phyloP scores from a whole-genome alignment of 495 filamentous ascomycete species.

The Podospora comata region DNA sequence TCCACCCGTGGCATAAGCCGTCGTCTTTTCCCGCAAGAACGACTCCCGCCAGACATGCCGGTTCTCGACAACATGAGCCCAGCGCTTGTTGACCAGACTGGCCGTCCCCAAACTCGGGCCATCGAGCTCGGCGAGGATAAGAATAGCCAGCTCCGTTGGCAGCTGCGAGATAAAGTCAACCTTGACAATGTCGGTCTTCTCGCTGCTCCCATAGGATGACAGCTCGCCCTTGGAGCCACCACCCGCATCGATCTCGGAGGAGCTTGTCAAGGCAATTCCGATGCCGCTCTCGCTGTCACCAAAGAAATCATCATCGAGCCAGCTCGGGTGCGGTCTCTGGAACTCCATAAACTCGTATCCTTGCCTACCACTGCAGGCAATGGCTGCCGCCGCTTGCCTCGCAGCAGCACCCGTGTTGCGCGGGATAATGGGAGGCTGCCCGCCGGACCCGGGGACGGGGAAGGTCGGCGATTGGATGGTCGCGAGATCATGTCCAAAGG shows the following conservation, averaged over 20 bases:
- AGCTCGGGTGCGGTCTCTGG: slow-evolving; percentile 29
- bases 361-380: slow-evolving; percentile 48
- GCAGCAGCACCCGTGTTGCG: slow-evolving; percentile 61
- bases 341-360: slow-evolving; percentile 55
- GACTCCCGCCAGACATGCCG: slow-evolving; percentile 74
- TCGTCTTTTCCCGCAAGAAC: slow-evolving; percentile 64
- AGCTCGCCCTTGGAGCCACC: slow-evolving; percentile 30
- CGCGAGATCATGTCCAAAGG: slow-evolving; percentile 32
- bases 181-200: slow-evolving; percentile 37
- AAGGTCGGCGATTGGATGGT: slow-evolving; percentile 37
- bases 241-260: slow-evolving; percentile 42
- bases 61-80: slow-evolving; percentile 60
- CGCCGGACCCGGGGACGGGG: slow-evolving; percentile 48
- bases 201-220: slow-evolving; percentile 35
- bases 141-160: slow-evolving; percentile 68
- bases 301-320: slow-evolving; percentile 38
- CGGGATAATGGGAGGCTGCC: slow-evolving; percentile 53
- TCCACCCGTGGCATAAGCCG: slow-evolving; percentile 50
- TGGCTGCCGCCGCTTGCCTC: slow-evolving; percentile 61
- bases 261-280: slow-evolving; percentile 63
- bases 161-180: slow-evolving; percentile 65
- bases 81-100: slow-evolving; percentile 60
- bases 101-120: slow-evolving; percentile 59
- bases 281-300: slow-evolving; percentile 76
- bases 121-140: slow-evolving; percentile 68